Evolutionary conservation across 2,329 filamentous ascomycete genomes (phyloP).

Genomic region (Colletotrichum lindemuthianum): DNA sequence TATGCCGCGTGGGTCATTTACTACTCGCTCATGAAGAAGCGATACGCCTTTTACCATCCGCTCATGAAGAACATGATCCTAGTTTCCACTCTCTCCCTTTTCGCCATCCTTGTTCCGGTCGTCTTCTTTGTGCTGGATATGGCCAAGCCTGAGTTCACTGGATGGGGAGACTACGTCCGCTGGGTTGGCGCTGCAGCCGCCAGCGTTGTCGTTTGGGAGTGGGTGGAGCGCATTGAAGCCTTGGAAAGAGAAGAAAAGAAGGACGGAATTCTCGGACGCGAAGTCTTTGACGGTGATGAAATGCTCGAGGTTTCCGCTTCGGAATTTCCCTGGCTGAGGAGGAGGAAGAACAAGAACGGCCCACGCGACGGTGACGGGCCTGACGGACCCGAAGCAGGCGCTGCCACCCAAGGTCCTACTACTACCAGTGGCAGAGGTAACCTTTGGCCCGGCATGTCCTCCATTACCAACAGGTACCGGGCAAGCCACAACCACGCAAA

Average conservation of each 20-base stretch:
- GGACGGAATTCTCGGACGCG: constrained; percentile 88
- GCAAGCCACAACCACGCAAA: constrained; percentile 22
- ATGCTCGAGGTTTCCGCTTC: constrained; percentile 76
- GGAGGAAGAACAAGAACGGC: constrained; percentile 45
- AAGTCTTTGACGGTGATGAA: constrained; percentile 94
- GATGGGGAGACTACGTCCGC: constrained; percentile 94
- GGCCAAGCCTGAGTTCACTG: constrained; percentile 83
- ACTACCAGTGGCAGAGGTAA: constrained; percentile 44
- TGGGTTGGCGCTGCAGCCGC: constrained; percentile 97
- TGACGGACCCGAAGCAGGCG: constrained; percentile 35
- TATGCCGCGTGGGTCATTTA: constrained; percentile 96
- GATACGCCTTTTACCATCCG: constrained; percentile 89
- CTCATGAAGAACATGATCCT: constrained; percentile 90
- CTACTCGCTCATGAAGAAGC: constrained; percentile 90
- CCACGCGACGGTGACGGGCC: constrained; percentile 40
- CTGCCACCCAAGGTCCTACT: constrained; percentile 36
- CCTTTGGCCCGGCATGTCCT: constrained; percentile 53
- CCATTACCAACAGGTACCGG: constrained; percentile 51
- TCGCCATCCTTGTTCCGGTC: constrained; percentile 86
- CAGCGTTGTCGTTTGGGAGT: constrained; percentile 98
- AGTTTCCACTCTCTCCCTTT: constrained; percentile 80
- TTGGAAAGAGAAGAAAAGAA: constrained; percentile 93
- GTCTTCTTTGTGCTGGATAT: constrained; percentile 96
- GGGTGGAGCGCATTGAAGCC: constrained; percentile 94
- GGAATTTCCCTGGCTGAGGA: constrained; percentile 59